Base-by-base conservation (phyloP, 139 green algal genomes). In the Tetraselmis striata region DNA sequence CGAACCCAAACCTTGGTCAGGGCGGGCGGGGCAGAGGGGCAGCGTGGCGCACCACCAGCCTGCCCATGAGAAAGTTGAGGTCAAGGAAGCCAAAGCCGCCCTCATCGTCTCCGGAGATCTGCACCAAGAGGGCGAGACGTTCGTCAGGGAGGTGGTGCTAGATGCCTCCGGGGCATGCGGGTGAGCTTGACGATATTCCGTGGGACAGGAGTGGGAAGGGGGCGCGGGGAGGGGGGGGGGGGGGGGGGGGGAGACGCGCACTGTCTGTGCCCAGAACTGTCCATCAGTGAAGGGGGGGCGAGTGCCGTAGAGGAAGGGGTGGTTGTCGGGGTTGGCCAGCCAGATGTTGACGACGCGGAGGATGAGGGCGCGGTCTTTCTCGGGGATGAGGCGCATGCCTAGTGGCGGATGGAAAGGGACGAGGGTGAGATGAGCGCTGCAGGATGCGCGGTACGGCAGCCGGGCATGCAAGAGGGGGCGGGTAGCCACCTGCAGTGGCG, bases 251-350 rank as follows among this genome's bases (percentile, higher is more conserved):
- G 45, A 67, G 45, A 18, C 5, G 18, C 45, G 45, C 45, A 67
- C 45, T 67, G 76, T 79, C 76, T 79, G 76, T 27, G 76, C 76
- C 76, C 76, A 79, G 22, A 79, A 79, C 29, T 79, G 11, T 11
- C 76, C 76, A 18, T 67, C 18, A 18, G 45, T 67, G 29, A 31
- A 31, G 29, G 29, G 29, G 29, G 29, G 29, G 29, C 29, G 29
- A 18, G 76, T 79, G 29, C 76, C 76, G 29, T 79, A 79, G 29
- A 79, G 76, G 29, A 79, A 79, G 29, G 76, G 76, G 76, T 79
- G 76, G 29, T 79, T 79, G 76, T 31, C 29, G 76, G 76, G 76
- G 29, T 79, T 18, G 22, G 76, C 76, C 22, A 79, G 29, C 76
- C 76, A 79, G 29, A 79, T 45, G 29, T 79, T 79, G 29, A 79